Conservation (phyloP, 805 yeast genomes). For the Nakazawaea wyomingensis region DNA sequence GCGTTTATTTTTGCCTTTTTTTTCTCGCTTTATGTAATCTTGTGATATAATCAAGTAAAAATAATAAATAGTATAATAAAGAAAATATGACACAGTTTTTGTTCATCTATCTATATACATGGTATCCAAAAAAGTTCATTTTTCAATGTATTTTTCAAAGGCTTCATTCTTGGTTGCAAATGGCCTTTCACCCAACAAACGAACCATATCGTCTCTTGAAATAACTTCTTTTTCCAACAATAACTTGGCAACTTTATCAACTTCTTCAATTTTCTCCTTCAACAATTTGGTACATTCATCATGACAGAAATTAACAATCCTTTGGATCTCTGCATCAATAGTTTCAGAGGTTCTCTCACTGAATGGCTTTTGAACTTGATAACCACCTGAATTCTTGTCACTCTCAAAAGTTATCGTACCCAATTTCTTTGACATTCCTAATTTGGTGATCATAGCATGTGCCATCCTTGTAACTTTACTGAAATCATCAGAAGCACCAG, state of each 20-base stretch:
- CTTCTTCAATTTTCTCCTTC: constrained; percentile 64
- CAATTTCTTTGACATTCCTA: constrained; percentile 85
- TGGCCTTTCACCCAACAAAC: constrained; percentile 85
- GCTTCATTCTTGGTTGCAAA: constrained; percentile 89
- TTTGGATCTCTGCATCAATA: constrained; percentile 79
- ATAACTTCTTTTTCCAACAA: constrained; percentile 82
- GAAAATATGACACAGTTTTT: background rate
- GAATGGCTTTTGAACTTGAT: constrained; percentile 60
- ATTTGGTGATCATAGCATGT: constrained; percentile 81
- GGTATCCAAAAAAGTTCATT: background rate
- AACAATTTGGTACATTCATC: constrained; percentile 63
- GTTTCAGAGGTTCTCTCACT: constrained; percentile 79
- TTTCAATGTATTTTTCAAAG: constrained; percentile 58
- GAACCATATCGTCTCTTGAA: constrained; percentile 90
- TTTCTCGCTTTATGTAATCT: no score
- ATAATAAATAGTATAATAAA: background rate
- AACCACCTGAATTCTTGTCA: constrained; percentile 57
- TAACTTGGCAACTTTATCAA: constrained; percentile 83
- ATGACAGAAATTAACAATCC: constrained; percentile 74
- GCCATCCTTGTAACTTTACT: constrained; percentile 95
- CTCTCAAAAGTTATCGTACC: constrained; percentile 83
- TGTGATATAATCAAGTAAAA: no score
- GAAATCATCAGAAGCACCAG: constrained; percentile 96
- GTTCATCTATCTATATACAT: constrained; percentile 2
- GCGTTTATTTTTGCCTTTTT: no score